phyloP scores from a whole-genome alignment of 2,329 filamentous ascomycete species.

The Hyphodiscus sp. region DNA sequence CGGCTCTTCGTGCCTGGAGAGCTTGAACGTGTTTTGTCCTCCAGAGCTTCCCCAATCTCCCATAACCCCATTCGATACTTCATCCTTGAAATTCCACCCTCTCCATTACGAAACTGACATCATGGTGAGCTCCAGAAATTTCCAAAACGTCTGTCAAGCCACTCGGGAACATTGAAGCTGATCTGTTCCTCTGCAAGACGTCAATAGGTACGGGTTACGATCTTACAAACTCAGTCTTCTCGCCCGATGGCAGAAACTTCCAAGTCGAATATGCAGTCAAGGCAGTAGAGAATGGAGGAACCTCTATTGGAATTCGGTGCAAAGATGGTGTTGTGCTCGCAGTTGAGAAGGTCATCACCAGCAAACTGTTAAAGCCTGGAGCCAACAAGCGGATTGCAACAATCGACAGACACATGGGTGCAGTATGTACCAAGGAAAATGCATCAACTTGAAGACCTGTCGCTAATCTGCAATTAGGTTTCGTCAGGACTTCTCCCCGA shows the following conservation, averaged over 20 bases:
- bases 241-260: constrained; percentile 97
- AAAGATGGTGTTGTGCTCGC: constrained; percentile 96
- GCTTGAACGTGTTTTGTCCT: constrained; percentile 12
- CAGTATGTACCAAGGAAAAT: constrained; percentile 52
- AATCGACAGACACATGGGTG: constrained; percentile 86
- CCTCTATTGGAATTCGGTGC: constrained; percentile 91
- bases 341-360: constrained; percentile 91
- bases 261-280: constrained; percentile 99
- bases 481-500: constrained; percentile 93
- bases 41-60: constrained; percentile 20
- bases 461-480: constrained; percentile 51
- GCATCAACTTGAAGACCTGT: background rate
- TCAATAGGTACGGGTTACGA: constrained; percentile 99
- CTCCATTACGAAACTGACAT: constrained; percentile 13
- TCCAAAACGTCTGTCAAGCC: background rate
- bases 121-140: constrained; percentile 28
- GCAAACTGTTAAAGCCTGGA: constrained; percentile 89
- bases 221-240: constrained; percentile 99
- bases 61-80: constrained; percentile 9
- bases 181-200: constrained; percentile 53
- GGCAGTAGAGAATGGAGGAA: constrained; percentile 96
- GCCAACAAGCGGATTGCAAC: constrained; percentile 97
- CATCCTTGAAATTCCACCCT: constrained; percentile 5
- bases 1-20: constrained; percentile 27
- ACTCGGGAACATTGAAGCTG: constrained; percentile 9